Percentiles rank a stretch among this genome's conserved stretches.
phyloP scores from a whole-genome alignment of 345 rosid genomes.

The Triadica sebifera region DNA sequence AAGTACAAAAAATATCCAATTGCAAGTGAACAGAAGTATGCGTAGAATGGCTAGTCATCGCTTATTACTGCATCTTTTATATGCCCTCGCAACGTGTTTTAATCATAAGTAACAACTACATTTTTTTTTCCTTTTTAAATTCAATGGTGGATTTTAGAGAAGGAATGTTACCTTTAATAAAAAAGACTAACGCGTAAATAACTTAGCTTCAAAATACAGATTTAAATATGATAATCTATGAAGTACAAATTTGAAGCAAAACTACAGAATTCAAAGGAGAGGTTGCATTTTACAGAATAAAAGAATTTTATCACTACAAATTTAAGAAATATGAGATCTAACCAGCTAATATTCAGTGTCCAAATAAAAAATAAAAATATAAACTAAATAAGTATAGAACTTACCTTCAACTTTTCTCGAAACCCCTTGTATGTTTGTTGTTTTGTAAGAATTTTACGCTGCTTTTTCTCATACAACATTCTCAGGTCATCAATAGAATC shows the following conservation, averaged over 20 bases:
- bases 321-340: background rate
- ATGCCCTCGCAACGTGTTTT: background rate
- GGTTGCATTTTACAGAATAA: background rate
- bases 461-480: constrained; percentile 54
- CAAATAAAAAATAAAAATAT: background rate
- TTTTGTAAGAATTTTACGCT: constrained; percentile 59
- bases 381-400: background rate
- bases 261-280: background rate
- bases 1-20: background rate
- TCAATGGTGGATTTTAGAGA: background rate
- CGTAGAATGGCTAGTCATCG: background rate
- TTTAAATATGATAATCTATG: background rate
- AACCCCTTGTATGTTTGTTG: constrained; percentile 45
- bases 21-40: background rate
- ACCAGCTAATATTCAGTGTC: background rate
- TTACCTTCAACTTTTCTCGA: constrained; percentile 67
- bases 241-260: background rate
- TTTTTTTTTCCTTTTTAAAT: background rate
- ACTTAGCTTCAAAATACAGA: background rate
- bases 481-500: constrained; percentile 89
- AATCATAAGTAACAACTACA: background rate
- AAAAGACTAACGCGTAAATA: background rate
- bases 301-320: background rate
- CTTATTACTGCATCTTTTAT: background rate
- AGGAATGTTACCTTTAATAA: background rate